These are phyloP conservation scores for Pseudogymnoascus sp. DNA, from an alignment of 2,329 filamentous ascomycete genomes.

Conservation along the genomic window DNA sequence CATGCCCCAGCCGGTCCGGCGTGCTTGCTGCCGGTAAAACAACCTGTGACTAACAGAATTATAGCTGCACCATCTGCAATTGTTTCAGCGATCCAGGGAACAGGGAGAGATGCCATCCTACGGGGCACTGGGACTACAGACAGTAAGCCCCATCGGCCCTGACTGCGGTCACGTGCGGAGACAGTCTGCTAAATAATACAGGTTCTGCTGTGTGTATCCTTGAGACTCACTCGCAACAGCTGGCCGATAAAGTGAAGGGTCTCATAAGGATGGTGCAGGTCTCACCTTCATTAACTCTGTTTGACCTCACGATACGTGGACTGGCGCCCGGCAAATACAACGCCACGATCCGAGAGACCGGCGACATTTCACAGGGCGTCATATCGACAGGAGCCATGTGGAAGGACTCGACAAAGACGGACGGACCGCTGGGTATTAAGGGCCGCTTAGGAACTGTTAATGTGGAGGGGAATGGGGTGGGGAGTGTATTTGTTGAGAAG, in stretches of 20 bases:
- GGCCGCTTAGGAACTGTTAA: conserved; percentile 68
- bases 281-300: conserved; percentile 64
- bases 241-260: conserved; percentile 67
- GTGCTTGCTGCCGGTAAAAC: background rate
- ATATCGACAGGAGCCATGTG: conserved; percentile 77
- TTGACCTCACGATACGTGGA: conserved; percentile 82
- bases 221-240: conserved; percentile 64
- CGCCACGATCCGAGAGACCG: conserved; percentile 76
- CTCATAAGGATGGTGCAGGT: conserved; percentile 93
- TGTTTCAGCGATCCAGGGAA: conserved; percentile 78
- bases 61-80: conserved; percentile 79
- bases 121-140: conserved; percentile 80
- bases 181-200: conserved; percentile 27
- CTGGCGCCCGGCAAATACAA: conserved; percentile 73
- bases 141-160: conserved; percentile 47
- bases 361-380: conserved; percentile 80
- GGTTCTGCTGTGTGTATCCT: conserved; percentile 90
- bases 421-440: conserved; percentile 38
- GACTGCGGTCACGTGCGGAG: conserved; percentile 4
- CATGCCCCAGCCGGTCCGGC: conserved; percentile 18
- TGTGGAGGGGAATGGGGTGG: conserved; percentile 67
- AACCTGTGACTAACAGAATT: background rate
- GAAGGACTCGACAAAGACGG: conserved; percentile 38
- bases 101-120: conserved; percentile 88
- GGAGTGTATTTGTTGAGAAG: conserved; percentile 72